These are phyloP conservation scores for Scleromitrula shiraiana DNA, from an alignment of 2,329 filamentous ascomycete species.

Conservation along the genomic window DNA sequence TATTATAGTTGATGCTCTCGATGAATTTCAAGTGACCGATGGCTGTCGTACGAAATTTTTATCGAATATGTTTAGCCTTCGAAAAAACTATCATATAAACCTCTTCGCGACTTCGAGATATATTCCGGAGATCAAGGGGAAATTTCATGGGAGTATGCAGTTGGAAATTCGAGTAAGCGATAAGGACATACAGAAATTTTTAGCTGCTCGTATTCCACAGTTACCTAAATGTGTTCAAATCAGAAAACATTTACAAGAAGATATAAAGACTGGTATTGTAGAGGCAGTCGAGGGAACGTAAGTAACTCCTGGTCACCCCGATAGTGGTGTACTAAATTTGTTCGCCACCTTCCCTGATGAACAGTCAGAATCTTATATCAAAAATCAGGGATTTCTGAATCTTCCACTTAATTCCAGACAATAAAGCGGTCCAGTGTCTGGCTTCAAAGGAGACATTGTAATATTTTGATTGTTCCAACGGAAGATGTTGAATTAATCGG, in stretches of 20 bases:
- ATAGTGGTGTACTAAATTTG: background rate
- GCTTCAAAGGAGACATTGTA: no score
- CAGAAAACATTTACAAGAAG: constrained; percentile 14
- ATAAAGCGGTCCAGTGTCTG: no score
- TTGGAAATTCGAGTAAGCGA: constrained; percentile 27
- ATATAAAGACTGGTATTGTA: constrained; percentile 13
- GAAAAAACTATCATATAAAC: constrained; percentile 7
- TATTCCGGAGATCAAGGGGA: constrained; percentile 17
- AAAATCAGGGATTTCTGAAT: no score
- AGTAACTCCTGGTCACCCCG: background rate
- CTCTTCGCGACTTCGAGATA: constrained; percentile 30
- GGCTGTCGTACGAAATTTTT: constrained; percentile 22
- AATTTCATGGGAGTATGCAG: constrained; percentile 13
- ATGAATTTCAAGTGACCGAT: constrained; percentile 11
- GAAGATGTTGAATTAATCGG: no score
- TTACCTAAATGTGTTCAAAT: constrained; percentile 14
- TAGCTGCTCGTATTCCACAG: constrained; percentile 19
- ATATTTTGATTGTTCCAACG: no score
- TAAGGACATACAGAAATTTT: constrained; percentile 25
- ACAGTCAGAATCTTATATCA: no score
- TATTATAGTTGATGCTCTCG: constrained; percentile 15
- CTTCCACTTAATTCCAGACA: no score
- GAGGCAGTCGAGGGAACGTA: constrained; percentile 21
- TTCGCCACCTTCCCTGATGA: no score
- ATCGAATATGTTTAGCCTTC: constrained; percentile 19